Percentiles rank a stretch among this genome's conserved stretches.
phyloP scores from a whole-genome alignment of 352 stramenopile species.

The Globisporangium solare region DNA sequence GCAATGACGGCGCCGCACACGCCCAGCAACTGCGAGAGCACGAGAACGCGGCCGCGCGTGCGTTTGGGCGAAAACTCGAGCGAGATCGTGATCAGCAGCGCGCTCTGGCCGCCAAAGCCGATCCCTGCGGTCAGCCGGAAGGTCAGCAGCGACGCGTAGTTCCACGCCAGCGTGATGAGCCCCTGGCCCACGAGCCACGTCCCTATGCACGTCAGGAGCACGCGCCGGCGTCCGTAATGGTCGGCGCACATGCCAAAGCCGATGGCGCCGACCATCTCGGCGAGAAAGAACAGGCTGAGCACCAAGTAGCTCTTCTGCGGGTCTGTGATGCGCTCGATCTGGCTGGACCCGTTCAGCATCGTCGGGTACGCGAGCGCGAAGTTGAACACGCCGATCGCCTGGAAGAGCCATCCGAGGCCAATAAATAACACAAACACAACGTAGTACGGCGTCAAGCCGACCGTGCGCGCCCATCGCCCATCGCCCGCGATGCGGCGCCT shows the following conservation, averaged over 20 bases:
- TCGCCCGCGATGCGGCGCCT: constrained; percentile 11
- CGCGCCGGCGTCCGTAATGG: constrained; percentile 40
- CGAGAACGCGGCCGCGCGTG: constrained; percentile 52
- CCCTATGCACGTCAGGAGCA: constrained; percentile 33
- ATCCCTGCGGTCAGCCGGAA: constrained; percentile 37
- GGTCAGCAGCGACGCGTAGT: constrained; percentile 35
- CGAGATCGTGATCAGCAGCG: constrained; percentile 44
- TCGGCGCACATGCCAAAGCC: constrained; percentile 52
- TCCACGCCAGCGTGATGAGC: constrained; percentile 31
- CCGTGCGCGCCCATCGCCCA: constrained; percentile 18
- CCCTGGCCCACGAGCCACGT: constrained; percentile 38
- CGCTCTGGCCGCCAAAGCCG: constrained; percentile 50
- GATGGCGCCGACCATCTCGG: constrained; percentile 38
- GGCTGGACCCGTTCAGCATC: constrained; percentile 6
- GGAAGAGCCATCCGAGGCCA: constrained; percentile 42
- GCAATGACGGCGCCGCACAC: constrained; percentile 37
- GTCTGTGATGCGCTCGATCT: not conserved
- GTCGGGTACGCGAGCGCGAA: constrained; percentile 12
- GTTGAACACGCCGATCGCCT: constrained; percentile 31
- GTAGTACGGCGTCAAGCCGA: constrained; percentile 47
- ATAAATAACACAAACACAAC: constrained; percentile 35
- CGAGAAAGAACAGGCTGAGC: constrained; percentile 37
- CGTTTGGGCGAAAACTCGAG: constrained; percentile 59
- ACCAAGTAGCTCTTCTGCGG: constrained; percentile 19
- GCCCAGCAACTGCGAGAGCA: constrained; percentile 36